phyloP scores from a whole-genome alignment of 768 basidiomycete species.

The Udeniomyces megalosporus region DNA sequence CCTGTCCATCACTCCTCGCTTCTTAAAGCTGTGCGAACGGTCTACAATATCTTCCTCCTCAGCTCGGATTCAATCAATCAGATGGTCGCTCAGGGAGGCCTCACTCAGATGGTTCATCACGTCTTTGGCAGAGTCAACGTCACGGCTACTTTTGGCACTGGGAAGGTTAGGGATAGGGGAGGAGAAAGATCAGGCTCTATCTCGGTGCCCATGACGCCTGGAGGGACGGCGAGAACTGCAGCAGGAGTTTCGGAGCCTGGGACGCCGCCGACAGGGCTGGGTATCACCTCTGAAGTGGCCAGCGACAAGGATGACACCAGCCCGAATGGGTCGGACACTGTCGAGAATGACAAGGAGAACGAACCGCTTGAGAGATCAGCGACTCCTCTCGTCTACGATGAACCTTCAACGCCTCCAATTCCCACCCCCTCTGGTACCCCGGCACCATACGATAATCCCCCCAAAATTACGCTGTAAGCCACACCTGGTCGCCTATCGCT shows the following conservation, averaged over 20 bases:
- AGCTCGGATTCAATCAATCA: slow-evolving; percentile 83
- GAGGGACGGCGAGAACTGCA: slow-evolving; percentile 22
- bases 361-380: not conserved
- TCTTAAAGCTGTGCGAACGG: slow-evolving; percentile 88
- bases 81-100: slow-evolving; percentile 92
- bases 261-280: not conserved
- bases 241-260: not conserved
- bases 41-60: slow-evolving; percentile 93
- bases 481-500: not conserved
- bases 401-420: not conserved
- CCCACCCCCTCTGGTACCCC: too few relatives aligned
- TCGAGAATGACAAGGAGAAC: too few relatives aligned
- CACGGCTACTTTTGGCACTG: slow-evolving; percentile 17
- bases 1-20: slow-evolving; percentile 90
- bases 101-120: slow-evolving; percentile 96
- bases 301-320: not conserved
- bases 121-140: slow-evolving; percentile 54
- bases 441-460: too few relatives aligned
- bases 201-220: slow-evolving; percentile 17
- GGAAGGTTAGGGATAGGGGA: slow-evolving; percentile 4
- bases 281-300: not conserved
- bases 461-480: slow-evolving; percentile 10
- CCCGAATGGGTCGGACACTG: too few relatives aligned
- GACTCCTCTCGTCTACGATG: not conserved
- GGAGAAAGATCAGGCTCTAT: too few relatives aligned